Evolutionary conservation across 1,139 yeast genomes (phyloP).

Genomic region (Blastobotrys buckinghamii): DNA sequence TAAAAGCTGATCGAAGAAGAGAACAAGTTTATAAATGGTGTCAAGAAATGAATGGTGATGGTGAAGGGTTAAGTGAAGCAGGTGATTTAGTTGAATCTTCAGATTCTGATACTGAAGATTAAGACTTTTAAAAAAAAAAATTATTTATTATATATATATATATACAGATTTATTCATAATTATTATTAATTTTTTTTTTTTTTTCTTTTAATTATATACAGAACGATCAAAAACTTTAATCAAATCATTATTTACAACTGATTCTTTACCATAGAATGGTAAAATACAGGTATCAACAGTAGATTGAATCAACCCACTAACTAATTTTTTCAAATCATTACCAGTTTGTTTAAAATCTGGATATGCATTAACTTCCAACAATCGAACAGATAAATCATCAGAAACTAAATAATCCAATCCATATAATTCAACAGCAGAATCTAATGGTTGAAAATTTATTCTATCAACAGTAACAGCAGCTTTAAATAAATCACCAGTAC

Average conservation of each 20-base stretch:
- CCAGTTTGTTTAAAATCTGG: constrained; percentile 98
- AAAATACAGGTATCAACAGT: constrained; percentile 24
- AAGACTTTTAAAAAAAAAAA: not conserved
- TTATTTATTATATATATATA: not conserved
- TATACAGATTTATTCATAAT: not conserved
- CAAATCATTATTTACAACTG: constrained; percentile 3
- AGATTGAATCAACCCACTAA: constrained; percentile 35
- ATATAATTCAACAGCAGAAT: constrained; percentile 76
- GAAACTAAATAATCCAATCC: constrained; percentile 85
- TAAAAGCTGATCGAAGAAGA: constrained; percentile 71
- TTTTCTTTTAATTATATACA: not conserved
- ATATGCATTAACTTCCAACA: constrained; percentile 85
- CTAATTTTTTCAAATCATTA: constrained; percentile 55
- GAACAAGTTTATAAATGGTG: constrained; percentile 74
- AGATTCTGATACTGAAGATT: not conserved
- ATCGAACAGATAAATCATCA: constrained; percentile 45
- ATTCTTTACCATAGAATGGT: constrained; percentile 22
- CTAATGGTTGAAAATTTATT: constrained; percentile 82
- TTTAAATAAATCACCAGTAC: constrained; percentile 64
- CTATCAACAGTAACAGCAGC: constrained; percentile 81
- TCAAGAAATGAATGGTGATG: constrained; percentile 73
- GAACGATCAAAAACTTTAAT: constrained; percentile 5
- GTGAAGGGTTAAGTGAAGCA: constrained; percentile 28
- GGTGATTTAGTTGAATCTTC: not conserved
- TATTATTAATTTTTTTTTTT: not conserved